A percentile compares a stretch with the other conserved stretches of the same genome.
These are phyloP conservation scores for Linum lewisii DNA, from an alignment of 345 rosid species.

Conservation along the genomic window DNA sequence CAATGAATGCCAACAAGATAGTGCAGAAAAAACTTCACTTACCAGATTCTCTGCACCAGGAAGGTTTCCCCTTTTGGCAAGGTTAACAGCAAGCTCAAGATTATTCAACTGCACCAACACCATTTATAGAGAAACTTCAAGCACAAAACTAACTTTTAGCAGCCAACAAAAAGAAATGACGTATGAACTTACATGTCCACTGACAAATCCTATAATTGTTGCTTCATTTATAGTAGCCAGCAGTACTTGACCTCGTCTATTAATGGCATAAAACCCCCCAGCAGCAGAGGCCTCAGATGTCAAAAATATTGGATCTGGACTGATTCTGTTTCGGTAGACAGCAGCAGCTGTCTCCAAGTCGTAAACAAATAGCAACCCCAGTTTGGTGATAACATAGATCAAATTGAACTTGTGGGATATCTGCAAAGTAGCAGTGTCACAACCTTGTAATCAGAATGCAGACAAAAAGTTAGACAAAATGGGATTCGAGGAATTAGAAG, in stretches of 20 bases:
- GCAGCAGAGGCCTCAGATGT: constrained; percentile 79
- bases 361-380: constrained; percentile 91
- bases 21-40: constrained; percentile 10
- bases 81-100: constrained; percentile 96
- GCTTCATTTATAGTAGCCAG: constrained; percentile 93
- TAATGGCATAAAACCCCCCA: constrained; percentile 92
- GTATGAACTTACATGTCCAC: constrained; percentile 71
- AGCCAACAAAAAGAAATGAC: background rate
- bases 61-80: constrained; percentile 98
- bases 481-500: background rate
- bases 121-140: background rate
- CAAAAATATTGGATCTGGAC: constrained; percentile 98
- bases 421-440: constrained; percentile 30
- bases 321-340: constrained; percentile 89
- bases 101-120: constrained; percentile 63
- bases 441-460: background rate
- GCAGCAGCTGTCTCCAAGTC: constrained; percentile 98
- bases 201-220: constrained; percentile 86
- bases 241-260: constrained; percentile 48
- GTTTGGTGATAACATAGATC: constrained; percentile 93
- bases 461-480: background rate
- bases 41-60: constrained; percentile 99
- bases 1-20: background rate
- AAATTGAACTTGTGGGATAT: constrained; percentile 88
- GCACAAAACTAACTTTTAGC: constrained; percentile 3